Evolutionary conservation across 2,329 filamentous ascomycete genomes (phyloP).

Genomic region (Mycocentrospora acerina): DNA sequence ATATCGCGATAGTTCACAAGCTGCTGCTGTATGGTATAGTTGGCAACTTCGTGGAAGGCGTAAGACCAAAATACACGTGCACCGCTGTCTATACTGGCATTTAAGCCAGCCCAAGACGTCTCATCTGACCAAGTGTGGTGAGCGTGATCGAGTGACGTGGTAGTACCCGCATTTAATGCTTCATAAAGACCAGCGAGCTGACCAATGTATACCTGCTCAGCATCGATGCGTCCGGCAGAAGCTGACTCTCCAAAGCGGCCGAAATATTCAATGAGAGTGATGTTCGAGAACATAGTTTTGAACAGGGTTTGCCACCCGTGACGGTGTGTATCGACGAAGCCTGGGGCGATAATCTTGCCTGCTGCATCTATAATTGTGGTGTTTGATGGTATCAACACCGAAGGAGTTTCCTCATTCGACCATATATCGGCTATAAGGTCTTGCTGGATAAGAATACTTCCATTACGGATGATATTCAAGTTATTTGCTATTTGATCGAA

Average conservation of each 20-base stretch:
- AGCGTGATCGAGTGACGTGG: constrained; percentile 48
- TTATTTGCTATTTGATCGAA: not conserved
- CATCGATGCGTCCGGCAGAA: constrained; percentile 6
- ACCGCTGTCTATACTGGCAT: constrained; percentile 50
- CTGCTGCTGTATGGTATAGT: constrained; percentile 10
- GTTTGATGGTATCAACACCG: too few species aligned
- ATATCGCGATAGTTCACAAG: constrained; percentile 11
- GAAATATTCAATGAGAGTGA: constrained; percentile 16
- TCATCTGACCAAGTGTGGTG: constrained; percentile 46
- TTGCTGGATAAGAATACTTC: not conserved
- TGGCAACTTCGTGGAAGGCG: constrained; percentile 42
- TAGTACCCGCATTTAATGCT: constrained; percentile 54
- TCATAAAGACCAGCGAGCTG: constrained; percentile 49
- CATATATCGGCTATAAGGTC: not conserved
- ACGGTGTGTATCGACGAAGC: constrained; percentile 60
- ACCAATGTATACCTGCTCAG: constrained; percentile 26
- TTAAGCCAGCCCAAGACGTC: constrained; percentile 48
- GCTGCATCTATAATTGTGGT: not conserved
- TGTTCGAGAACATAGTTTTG: constrained; percentile 56
- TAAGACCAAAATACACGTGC: constrained; percentile 47
- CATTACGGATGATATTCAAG: constrained; percentile 1
- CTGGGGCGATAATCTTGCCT: constrained; percentile 55
- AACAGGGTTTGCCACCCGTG: constrained; percentile 54
- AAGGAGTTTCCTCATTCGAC: too few species aligned
- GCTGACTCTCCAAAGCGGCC: constrained; percentile 12